phyloP scores from a whole-genome alignment of 2,329 filamentous ascomycete species.

The Alternaria triticimaculans region DNA sequence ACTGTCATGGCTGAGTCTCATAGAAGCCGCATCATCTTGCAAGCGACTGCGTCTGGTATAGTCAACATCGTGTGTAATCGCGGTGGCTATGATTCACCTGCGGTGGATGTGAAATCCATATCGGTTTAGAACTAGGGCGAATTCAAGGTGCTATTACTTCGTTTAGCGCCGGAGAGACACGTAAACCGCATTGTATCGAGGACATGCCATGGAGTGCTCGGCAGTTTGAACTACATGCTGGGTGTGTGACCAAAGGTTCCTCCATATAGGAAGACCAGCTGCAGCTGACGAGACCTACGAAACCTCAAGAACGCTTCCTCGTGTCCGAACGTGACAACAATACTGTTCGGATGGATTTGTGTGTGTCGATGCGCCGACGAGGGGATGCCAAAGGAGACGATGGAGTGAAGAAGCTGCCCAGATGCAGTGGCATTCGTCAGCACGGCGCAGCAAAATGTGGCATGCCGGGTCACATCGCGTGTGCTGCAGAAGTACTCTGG shows the following conservation, averaged over 20 bases:
- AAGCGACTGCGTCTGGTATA: background rate
- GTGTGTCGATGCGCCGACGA: background rate
- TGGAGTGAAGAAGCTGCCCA: background rate
- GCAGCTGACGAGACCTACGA: background rate
- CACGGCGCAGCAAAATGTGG: background rate
- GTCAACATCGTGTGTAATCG: background rate
- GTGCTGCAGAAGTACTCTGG: background rate
- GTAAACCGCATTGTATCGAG: background rate
- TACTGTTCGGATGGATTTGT: background rate
- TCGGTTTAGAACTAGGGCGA: background rate
- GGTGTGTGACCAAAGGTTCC: background rate
- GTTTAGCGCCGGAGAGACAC: background rate
- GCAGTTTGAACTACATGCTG: background rate
- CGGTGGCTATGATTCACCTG: background rate
- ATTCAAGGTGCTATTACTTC: fast-evolving
- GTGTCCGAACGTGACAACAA: background rate
- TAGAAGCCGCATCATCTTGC: background rate
- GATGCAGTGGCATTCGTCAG: background rate
- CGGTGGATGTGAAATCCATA: background rate
- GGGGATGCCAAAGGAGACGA: background rate
- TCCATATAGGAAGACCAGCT: background rate
- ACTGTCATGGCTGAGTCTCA: background rate
- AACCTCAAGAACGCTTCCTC: background rate
- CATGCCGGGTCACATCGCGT: background rate
- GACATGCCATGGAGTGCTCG: background rate